Evolutionary conservation across 176 grass and related monocot species (phyloP), one percentile per base, ranked within the genome.

Genomic region (Musa beccarii): DNA sequence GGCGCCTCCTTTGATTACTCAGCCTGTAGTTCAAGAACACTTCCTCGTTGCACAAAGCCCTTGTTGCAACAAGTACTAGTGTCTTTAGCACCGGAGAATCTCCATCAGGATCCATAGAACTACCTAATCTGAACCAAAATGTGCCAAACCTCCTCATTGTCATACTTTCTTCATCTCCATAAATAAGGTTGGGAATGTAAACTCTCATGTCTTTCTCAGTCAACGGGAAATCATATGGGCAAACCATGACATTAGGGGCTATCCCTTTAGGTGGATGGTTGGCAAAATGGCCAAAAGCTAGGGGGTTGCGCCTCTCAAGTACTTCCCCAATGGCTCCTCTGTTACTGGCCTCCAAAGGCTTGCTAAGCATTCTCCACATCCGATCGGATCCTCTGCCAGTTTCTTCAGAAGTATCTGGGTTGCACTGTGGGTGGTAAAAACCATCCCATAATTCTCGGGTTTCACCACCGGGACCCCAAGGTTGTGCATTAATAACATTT

Each of bases 201-300:
- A 75, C 84, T 82, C 88, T 89, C 84, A 91, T 99, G 59, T 99
- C 79, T 69, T 94, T 93, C 80, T 91, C 90, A 6, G 51, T 88
- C 76, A 92, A 51, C 1, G 86, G 86, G 53, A 99, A 99, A 91
- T 99, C 90, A 65, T 94, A 94, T 7, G 90, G 88, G 55, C 90
- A 99, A 53, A 99, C 78, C 86, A 99, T 99, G 74, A 82, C 95
- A 83, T 99, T 94, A 53, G 95, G 95, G 34, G 34, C 17, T 55
- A 76, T 77, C 21, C 78, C 84, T 83, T 87, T 89, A 17, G 90
- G 88, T 61, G 95, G 90, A 82, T 94, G 95, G 67, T 99, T 99
- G 1, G 88, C 88, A 79, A 99, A 92, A 87, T 99, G 95, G 28
- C 82, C 90, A 72, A 94, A 89, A 64, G 95, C 90, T 67, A 94